Base-by-base conservation (phyloP, 2,329 filamentous ascomycete genomes). In the Myriosclerotinia curreyana region DNA sequence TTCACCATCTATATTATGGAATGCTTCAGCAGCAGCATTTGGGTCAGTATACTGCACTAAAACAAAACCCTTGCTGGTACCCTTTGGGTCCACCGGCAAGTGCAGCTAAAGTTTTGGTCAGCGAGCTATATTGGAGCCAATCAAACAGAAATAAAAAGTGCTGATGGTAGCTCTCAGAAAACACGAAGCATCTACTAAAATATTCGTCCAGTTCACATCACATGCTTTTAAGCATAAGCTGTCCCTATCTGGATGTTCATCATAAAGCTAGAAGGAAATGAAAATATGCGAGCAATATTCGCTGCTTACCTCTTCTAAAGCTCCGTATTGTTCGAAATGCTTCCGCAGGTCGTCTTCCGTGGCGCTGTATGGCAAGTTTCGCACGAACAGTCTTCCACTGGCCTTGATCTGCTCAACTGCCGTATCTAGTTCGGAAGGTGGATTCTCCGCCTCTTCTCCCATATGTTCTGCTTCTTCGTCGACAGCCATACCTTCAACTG, bases 221-320 rank as follows among this genome's bases (percentile, higher is more conserved):
- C 82, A 82, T 92, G 90, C 91, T 80, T 74, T 78, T 76, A 73
- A 82, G 90, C 90, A 94, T 97, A 90, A 92, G 94, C 87, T 98
- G 95, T 98, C 95, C 95, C 95, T 98, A 98, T 98, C 95, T 86
- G 90, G 90, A 85, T 86, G 81, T 91, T 98, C 94, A 98, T 98
- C 95, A 94, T 84, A 77, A 79, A 81, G 82, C 71, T 44, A 5
- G 20, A 15, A 28, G 34, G 22, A 66, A 62, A 62, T 65, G 70
- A 61, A 64, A 60, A 61, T 65, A 71, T 17, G 68, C 67, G 67
- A 68, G 56, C 64, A 65, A 69, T 68, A 68, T 55, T 59, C 60
- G 61, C 66, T 68, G 42, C 91, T 83, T 87, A 98, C 95, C 88
- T 98, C 94, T 82, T 94, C 85, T 54, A 97, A 78, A 64, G 83